These are phyloP conservation scores for Rosellinia necatrix DNA, from an alignment of 2,329 filamentous ascomycete species.

Conservation along the genomic window DNA sequence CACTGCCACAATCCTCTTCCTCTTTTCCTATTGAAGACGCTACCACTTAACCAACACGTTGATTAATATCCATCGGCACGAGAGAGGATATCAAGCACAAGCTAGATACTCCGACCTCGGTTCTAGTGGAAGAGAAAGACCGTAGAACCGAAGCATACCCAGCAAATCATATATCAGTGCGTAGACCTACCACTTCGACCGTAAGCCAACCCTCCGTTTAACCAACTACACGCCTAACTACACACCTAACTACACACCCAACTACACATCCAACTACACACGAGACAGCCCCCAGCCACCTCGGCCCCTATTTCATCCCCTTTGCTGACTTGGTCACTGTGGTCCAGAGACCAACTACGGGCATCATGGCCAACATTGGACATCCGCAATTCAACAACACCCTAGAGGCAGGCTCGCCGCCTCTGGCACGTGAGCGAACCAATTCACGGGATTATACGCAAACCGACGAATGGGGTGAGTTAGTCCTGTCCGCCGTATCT, in stretches of 20 bases:
- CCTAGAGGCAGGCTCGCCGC: conserved; percentile 42
- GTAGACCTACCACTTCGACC: too few relatives aligned
- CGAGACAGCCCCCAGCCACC: background rate
- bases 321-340: background rate
- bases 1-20: background rate
- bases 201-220: too few relatives aligned
- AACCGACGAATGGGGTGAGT: conserved; percentile 56
- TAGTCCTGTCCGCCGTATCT: background rate
- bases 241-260: background rate
- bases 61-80: too few relatives aligned
- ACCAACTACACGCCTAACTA: background rate
- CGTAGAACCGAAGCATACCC: too few relatives aligned
- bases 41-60: too few relatives aligned
- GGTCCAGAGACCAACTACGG: conserved; percentile 6
- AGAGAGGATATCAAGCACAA: too few relatives aligned
- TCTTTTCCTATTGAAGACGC: too few relatives aligned
- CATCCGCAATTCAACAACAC: conserved; percentile 40
- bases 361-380: conserved; percentile 30
- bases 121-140: too few relatives aligned
- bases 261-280: background rate
- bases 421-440: conserved; percentile 43
- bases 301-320: background rate
- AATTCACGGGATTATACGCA: conserved; percentile 39
- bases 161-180: too few relatives aligned
- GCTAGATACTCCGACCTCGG: too few relatives aligned